phyloP scores from a whole-genome alignment of 352 stramenopile genomes.

The Pythium coloratum region DNA sequence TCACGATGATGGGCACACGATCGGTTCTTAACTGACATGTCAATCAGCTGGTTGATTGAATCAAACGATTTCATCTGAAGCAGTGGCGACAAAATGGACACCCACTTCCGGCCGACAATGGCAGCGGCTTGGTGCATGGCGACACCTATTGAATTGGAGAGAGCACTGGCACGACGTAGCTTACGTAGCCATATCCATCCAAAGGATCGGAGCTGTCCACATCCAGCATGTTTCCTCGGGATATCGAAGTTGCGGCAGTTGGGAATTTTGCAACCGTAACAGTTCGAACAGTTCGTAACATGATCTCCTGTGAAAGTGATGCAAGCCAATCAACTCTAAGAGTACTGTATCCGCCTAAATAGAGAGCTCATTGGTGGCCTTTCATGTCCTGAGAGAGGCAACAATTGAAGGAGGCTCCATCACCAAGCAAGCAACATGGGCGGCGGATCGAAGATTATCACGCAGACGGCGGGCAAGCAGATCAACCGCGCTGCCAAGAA shows the following conservation, averaged over 20 bases:
- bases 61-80: background rate
- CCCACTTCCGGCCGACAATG: background rate
- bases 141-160: no score
- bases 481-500: conserved; percentile 64
- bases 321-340: conserved; percentile 30
- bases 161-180: no score
- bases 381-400: conserved; percentile 26
- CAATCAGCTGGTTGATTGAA: background rate
- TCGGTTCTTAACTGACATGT: conserved; percentile 25
- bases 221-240: background rate
- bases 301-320: conserved; percentile 19
- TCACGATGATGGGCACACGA: conserved; percentile 26
- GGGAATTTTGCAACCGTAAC: conserved; percentile 16
- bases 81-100: background rate
- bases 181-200: background rate
- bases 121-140: no score
- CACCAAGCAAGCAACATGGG: conserved; percentile 40
- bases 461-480: conserved; percentile 69
- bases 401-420: conserved; percentile 23
- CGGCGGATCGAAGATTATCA: conserved; percentile 65
- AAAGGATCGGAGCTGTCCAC: background rate
- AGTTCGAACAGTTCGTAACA: conserved; percentile 14
- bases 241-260: background rate
- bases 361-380: conserved; percentile 24
- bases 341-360: conserved; percentile 22